These are phyloP conservation scores for Pseudotsuga menziesii DNA, from an alignment of 75 land plant genomes.

Conservation along the genomic window DNA sequence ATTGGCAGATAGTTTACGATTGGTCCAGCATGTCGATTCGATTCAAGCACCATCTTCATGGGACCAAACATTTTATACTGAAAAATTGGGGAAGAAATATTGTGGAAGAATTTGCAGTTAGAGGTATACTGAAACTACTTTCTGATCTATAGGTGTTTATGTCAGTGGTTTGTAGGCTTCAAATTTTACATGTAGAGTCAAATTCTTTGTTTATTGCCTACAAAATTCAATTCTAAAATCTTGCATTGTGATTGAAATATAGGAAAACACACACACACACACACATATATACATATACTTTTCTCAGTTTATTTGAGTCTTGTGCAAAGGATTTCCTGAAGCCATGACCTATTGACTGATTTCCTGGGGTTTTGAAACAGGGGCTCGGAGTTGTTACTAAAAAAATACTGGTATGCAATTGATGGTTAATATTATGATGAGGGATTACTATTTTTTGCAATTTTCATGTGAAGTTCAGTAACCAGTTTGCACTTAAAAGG, in stretches of 20 bases:
- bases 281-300: too few species aligned
- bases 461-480: background rate
- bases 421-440: background rate
- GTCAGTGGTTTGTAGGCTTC: background rate
- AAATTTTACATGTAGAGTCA: background rate
- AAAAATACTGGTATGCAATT: slow-evolving; percentile 4
- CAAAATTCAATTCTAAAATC: background rate
- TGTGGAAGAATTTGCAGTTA: slow-evolving; percentile 49
- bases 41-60: slow-evolving; percentile 54
- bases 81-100: slow-evolving; percentile 39
- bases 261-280: too few species aligned
- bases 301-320: background rate
- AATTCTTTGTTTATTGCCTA: too few species aligned
- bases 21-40: slow-evolving; percentile 66
- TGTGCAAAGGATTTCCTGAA: background rate
- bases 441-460: background rate
- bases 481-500: background rate
- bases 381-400: slow-evolving; percentile 5
- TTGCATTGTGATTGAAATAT: too few species aligned
- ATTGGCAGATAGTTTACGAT: slow-evolving; percentile 63
- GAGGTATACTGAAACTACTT: slow-evolving; percentile 21
- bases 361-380: slow-evolving; percentile 1
- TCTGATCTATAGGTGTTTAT: background rate
- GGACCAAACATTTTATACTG: slow-evolving; percentile 23
- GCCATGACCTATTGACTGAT: background rate